These are phyloP conservation scores for Melastoma malabathricum DNA, from an alignment of 345 rosid species.

Conservation along the genomic window DNA sequence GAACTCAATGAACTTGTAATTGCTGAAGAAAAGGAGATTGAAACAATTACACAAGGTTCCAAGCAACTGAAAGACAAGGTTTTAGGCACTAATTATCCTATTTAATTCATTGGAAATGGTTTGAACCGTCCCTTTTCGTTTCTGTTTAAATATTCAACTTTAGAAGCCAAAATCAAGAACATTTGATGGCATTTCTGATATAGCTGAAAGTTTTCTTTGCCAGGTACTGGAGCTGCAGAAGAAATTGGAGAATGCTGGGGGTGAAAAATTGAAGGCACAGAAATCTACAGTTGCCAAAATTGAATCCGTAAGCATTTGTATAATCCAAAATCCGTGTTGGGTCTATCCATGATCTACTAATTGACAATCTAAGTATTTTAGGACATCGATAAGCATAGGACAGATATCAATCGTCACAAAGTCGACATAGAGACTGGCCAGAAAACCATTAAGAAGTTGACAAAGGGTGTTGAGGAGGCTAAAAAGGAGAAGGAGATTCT, in stretches of 20 bases:
- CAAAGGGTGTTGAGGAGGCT: constrained; percentile 74
- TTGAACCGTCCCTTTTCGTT: no score
- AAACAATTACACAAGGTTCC: constrained; percentile 50
- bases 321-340: background rate
- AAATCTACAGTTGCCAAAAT: constrained; percentile 71
- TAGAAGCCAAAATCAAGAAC: background rate
- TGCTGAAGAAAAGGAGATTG: constrained; percentile 62
- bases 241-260: constrained; percentile 86
- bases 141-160: background rate
- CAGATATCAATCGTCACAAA: constrained; percentile 81
- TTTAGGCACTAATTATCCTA: background rate
- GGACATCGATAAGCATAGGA: constrained; percentile 77
- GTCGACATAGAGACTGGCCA: constrained; percentile 80
- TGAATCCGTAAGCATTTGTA: constrained; percentile 52
- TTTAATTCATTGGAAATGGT: no score
- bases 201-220: constrained; percentile 5
- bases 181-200: background rate
- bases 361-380: constrained; percentile 10
- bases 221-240: constrained; percentile 78
- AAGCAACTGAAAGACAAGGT: constrained; percentile 72
- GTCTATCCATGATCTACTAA: background rate
- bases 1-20: constrained; percentile 48
- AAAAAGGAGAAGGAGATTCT: constrained; percentile 65
- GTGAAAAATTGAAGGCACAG: constrained; percentile 63
- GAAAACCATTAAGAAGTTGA: constrained; percentile 77